Conservation (phyloP, 2,329 filamentous ascomycete species). For the Massarina eburnea region DNA sequence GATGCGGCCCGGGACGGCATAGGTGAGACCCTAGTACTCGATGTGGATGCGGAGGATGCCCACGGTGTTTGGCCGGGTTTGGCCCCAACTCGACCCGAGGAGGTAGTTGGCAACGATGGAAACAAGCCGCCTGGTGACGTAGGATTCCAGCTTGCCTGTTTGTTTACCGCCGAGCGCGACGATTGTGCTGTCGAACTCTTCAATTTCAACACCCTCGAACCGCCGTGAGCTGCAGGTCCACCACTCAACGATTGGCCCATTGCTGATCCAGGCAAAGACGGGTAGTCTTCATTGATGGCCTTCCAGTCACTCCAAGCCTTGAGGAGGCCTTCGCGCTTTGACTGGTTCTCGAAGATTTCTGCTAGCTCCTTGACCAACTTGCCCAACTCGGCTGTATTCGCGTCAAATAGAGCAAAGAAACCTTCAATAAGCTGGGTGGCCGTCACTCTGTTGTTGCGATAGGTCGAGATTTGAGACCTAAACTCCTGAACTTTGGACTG, state of each 20-base stretch:
- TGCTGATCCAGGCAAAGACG: slow-evolving; percentile 73
- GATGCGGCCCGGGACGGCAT: slow-evolving; percentile 37
- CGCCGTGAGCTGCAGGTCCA: slow-evolving; percentile 52
- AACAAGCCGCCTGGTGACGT: slow-evolving; percentile 40
- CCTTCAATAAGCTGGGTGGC: slow-evolving; percentile 80
- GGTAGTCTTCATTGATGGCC: slow-evolving; percentile 94
- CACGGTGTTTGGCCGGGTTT: slow-evolving; percentile 41
- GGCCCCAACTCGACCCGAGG: slow-evolving; percentile 33
- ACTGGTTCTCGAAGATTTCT: slow-evolving; percentile 84
- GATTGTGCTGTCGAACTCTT: slow-evolving; percentile 72
- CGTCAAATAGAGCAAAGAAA: slow-evolving; percentile 86
- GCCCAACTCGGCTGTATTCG: slow-evolving; percentile 76
- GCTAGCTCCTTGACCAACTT: slow-evolving; percentile 89
- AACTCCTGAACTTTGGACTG: slow-evolving; percentile 74
- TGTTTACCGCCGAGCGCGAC: slow-evolving; percentile 60
- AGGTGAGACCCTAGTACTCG: slow-evolving; percentile 41
- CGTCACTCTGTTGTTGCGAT: slow-evolving; percentile 67
- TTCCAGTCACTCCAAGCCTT: slow-evolving; percentile 95
- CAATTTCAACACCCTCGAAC: slow-evolving; percentile 65
- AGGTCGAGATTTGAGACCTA: slow-evolving; percentile 76
- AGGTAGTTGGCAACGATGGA: slow-evolving; percentile 32
- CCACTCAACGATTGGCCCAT: slow-evolving; percentile 45
- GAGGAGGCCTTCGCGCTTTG: slow-evolving; percentile 71
- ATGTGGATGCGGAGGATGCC: slow-evolving; percentile 20
- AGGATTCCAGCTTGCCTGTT: slow-evolving; percentile 60